Percentiles rank a stretch among this genome's conserved stretches.
Evolutionary conservation across 768 basidiomycete genomes (phyloP).

Genomic region (Exsudoporus frostii): DNA sequence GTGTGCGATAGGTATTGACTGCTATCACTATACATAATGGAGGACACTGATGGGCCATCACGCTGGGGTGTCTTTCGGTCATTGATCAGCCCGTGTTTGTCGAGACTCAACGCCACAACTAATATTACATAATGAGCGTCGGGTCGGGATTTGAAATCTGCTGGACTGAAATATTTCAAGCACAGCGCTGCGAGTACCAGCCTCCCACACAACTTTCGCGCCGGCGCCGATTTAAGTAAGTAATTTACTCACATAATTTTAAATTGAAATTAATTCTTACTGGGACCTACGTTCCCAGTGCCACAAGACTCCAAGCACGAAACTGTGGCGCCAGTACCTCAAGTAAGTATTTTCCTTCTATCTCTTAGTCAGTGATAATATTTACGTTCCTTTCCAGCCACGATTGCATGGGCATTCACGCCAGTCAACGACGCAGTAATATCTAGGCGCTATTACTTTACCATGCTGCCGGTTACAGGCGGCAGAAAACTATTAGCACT

Average conservation of each 20-base stretch:
- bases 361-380: background rate
- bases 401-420: background rate
- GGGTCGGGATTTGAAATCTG: too few species aligned
- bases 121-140: background rate
- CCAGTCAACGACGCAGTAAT: background rate
- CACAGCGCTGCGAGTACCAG: too few species aligned
- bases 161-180: too few species aligned
- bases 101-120: too few species aligned
- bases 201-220: too few species aligned
- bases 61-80: background rate
- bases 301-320: too few species aligned
- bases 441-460: background rate
- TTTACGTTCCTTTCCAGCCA: background rate
- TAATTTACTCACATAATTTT: too few species aligned
- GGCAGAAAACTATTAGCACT: background rate
- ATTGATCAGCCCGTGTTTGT: too few species aligned
- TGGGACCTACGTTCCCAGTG: too few species aligned
- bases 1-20: background rate
- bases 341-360: background rate
- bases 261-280: too few species aligned
- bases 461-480: background rate
- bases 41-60: background rate
- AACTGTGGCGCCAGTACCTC: too few species aligned
- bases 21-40: background rate
- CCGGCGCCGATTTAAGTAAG: too few species aligned